These are phyloP conservation scores for Nematocida parisii DNA, from an alignment of 371 early-diverging fungal species.

Conservation along the genomic window DNA sequence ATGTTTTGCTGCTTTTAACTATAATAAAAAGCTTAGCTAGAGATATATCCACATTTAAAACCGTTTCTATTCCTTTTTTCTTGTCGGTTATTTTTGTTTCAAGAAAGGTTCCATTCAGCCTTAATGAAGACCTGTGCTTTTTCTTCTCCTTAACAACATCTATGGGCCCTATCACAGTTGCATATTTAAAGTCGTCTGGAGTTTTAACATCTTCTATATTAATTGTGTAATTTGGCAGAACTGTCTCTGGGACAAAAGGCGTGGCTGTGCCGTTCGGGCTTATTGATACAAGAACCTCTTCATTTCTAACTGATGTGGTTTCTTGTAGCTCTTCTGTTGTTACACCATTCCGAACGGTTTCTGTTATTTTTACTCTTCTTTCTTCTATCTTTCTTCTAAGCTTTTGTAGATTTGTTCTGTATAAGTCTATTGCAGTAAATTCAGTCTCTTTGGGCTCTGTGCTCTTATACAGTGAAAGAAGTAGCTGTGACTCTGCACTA, in stretches of 20 bases:
- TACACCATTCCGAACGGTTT: not conserved
- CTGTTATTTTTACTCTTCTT: conserved; percentile 17
- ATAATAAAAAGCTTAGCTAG: conserved; percentile 34
- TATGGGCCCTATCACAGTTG: conserved; percentile 6
- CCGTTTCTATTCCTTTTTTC: conserved; percentile 12
- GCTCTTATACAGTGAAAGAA: conserved; percentile 22
- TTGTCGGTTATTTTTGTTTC: not conserved
- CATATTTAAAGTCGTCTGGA: conserved; percentile 22
- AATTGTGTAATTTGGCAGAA: not conserved
- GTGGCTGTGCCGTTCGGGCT: conserved; percentile 15
- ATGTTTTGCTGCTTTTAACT: not conserved
- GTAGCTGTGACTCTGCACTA: not conserved
- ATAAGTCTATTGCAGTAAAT: conserved; percentile 17
- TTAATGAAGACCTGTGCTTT: not conserved
- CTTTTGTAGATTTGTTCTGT: conserved; percentile 35
- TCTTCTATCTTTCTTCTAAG: conserved; percentile 58
- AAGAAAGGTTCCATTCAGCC: conserved; percentile 24
- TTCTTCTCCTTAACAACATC: conserved; percentile 1
- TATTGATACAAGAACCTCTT: not conserved
- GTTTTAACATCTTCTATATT: conserved; percentile 16
- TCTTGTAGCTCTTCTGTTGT: not conserved
- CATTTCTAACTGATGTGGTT: not conserved
- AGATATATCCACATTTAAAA: conserved; percentile 21
- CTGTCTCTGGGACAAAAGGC: not conserved
- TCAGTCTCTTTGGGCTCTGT: not conserved